Evolutionary conservation across 1,139 yeast species (phyloP).

Genomic region (Yamadazyma sp.): DNA sequence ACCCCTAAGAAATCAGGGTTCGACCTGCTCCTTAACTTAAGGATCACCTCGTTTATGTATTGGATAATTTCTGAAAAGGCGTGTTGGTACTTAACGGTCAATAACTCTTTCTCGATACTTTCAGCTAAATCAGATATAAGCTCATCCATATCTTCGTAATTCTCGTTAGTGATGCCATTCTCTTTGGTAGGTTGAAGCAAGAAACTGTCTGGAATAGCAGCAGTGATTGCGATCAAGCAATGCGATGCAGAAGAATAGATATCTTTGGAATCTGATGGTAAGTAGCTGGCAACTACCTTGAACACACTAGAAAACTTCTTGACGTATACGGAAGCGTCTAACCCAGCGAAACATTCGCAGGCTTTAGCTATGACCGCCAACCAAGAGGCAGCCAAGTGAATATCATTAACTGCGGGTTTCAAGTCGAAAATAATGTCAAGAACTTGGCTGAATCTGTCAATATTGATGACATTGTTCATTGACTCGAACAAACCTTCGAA

Average conservation of each 20-base stretch:
- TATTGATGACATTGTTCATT: constrained; percentile 64
- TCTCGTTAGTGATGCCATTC: constrained; percentile 39
- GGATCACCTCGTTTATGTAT: constrained; percentile 62
- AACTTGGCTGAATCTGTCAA: constrained; percentile 61
- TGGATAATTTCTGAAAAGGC: constrained; percentile 78
- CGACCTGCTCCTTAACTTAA: constrained; percentile 63
- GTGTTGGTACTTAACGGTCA: constrained; percentile 73
- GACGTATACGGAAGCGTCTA: constrained; percentile 60
- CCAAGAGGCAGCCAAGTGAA: constrained; percentile 92
- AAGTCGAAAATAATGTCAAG: constrained; percentile 74
- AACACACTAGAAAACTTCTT: constrained; percentile 57
- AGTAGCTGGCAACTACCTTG: constrained; percentile 56
- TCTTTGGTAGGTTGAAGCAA: constrained; percentile 52
- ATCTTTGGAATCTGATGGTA: constrained; percentile 66
- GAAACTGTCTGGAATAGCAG: constrained; percentile 60
- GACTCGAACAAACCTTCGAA: constrained; percentile 83
- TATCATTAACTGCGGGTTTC: constrained; percentile 79
- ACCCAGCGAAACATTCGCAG: constrained; percentile 61
- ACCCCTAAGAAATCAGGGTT: constrained; percentile 72
- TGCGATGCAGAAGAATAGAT: constrained; percentile 80
- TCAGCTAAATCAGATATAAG: constrained; percentile 49
- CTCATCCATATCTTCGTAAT: constrained; percentile 58
- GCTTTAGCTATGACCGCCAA: constrained; percentile 92
- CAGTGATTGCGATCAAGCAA: constrained; percentile 75
- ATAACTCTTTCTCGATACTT: constrained; percentile 53